Base-by-base conservation (phyloP, 805 yeast species). In the Sugiyamaella boreocaroliniensis region DNA sequence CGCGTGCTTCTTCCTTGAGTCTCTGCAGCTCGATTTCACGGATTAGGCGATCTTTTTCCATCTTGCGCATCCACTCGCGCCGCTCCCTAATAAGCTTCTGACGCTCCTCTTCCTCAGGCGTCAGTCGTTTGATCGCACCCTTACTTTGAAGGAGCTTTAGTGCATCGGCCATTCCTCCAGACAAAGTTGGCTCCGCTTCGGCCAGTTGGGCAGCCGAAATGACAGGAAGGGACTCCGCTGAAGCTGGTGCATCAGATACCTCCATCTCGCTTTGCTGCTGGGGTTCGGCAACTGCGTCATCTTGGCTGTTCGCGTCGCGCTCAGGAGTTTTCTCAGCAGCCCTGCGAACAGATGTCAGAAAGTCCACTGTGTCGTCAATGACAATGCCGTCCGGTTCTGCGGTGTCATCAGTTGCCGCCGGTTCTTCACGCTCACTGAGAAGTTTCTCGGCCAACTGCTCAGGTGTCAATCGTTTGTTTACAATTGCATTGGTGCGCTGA, bases 381-480 rank as follows among this genome's bases (percentile, higher is more conserved):
- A 32, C 37, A 32, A 32, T 14, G 4, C 37, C 18, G 6, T 19
- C 34, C 4, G 40, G 9, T 9, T 45, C 26, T 9, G 2, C 16
- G 18, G 56, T 45, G 53, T 58, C 54, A 54, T 58, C 61, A 1
- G 61, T 57, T 12, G 53, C 51, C 48, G 61, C 54, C 6, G 52
- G 53, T 22, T 65, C 64, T 4, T 59, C 52, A 40, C 61, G 55
- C 32, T 68, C 71, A 22, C 60, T 62, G 26, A 64, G 60, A 4
- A 78, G 65, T 48, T 76, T 75, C 11, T 59, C 55, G 0, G 76
- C 80, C 1, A 77, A 49, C 43, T 58, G 58, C 40, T 61, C 63
- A 2, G 64, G 61, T 1, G 58, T 53, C 44, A 45, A 6, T 10
- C 40, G 26, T 16, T 32, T 45, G n/a, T 11, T 37, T 19, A 20